Evolutionary conservation across 2,329 filamentous ascomycete genomes (phyloP), one percentile per base, ranked within the genome.

Genomic region (Colletotrichum incanum): DNA sequence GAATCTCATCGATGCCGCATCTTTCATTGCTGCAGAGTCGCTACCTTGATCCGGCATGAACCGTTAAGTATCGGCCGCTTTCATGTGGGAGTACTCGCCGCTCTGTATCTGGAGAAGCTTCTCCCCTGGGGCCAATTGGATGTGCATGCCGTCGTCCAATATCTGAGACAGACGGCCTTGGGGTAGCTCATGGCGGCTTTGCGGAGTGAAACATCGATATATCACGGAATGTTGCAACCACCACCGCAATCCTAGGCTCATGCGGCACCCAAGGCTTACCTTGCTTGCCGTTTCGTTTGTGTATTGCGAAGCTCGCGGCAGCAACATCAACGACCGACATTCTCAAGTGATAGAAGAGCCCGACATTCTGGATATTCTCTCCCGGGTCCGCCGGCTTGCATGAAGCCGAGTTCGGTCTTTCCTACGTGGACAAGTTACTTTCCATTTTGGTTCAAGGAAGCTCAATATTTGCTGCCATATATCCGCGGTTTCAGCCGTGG

Each of bases 161-260:
- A 49, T 64, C 54, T 69, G 52, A 65, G 60, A 72, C 60, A 72
- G 37, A 59, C 59, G 39, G 65, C 52, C 52, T 64, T 59, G 52
- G 65, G 69, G 28, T 72, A 64, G 59, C 59, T 60, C 9, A 34
- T 37, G 52, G 55, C 52, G 52, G 58, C 52, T 47, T 49, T 72
- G 52, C 52, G 45, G 69, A 43, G 65, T 69, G 65, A 69, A 72
- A 64, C 59, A 64, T 65, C 34, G 59, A 50, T 52, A 45, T 52
- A 59, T 37, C 45, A 58, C 58, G 58, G 43, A 50, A 52, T 11
- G 60, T 58, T 31, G 43, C 65, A 54, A 68, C 56, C 58, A 63
- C 28, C 61, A 23, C 37, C 23, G 26, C 26, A 14, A n/a, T 43
- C 41, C 28, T 49, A 43, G 56, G 20, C 56, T 62, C 39, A 37